Evolutionary conservation across 495 filamentous ascomycete species (phyloP).

Genomic region (Eremomyces bilateralis): DNA sequence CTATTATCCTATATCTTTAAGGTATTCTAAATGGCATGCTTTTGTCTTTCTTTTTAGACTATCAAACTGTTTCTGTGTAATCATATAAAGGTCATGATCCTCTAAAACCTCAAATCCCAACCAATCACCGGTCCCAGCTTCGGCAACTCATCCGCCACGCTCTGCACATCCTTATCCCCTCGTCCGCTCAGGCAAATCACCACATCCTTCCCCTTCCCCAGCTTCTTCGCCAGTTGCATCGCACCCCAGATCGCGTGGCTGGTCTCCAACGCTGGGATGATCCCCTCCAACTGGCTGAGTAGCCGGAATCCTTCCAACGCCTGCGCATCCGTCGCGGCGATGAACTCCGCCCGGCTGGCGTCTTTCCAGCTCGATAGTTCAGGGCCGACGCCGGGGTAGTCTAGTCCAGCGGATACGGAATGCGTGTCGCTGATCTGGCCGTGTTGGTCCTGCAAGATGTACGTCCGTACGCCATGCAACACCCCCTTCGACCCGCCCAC

Average conservation of each 20-base stretch:
- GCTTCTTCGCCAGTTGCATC: constrained; percentile 73
- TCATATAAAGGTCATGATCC: no score
- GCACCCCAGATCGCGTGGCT: constrained; percentile 83
- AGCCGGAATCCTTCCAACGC: constrained; percentile 78
- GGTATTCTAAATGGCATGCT: no score
- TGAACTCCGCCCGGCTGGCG: constrained; percentile 58
- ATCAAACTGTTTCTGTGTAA: no score
- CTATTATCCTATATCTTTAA: no score
- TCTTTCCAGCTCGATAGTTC: constrained; percentile 91
- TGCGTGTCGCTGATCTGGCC: constrained; percentile 91
- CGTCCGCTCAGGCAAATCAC: constrained; percentile 88
- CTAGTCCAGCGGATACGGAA: constrained; percentile 88
- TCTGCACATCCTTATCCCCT: constrained; percentile 97
- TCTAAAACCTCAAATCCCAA: constrained; percentile 66
- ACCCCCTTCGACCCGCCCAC: constrained; percentile 78
- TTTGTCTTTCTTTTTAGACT: no score
- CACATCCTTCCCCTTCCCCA: constrained; percentile 70
- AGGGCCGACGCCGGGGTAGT: constrained; percentile 92
- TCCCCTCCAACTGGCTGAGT: constrained; percentile 71
- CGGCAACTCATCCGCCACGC: constrained; percentile 85
- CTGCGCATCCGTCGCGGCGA: constrained; percentile 79
- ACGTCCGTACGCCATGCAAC: constrained; percentile 85
- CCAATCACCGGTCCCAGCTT: constrained; percentile 75
- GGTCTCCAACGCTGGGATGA: constrained; percentile 88
- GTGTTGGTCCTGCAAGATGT: constrained; percentile 75